Evolutionary conservation across 108 stramenopile genomes (phyloP), one percentile per base, ranked within the genome.

Genomic region (Nitzschia inconspicua): DNA sequence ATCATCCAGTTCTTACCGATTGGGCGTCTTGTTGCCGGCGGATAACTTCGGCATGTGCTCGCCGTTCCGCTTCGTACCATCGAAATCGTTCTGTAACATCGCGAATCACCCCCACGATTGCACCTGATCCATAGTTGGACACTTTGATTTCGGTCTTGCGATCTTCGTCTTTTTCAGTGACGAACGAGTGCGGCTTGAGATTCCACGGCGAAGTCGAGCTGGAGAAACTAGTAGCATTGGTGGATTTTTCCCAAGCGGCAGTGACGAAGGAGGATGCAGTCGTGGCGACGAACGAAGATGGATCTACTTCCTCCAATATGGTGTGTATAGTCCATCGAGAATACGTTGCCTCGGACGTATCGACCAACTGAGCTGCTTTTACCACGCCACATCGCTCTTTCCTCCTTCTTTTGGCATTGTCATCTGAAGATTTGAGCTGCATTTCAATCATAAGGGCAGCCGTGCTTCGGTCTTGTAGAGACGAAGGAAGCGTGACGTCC

Each of bases 11-110:
- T 10, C 48, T 70, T 31, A 57, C 69, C 41, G 71, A 31, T 37
- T 74, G 60, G 36, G 73, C 67, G 23, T 76, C 75, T 61, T 60
- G 44, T 36, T 60, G 58, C 36, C 68, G 50, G 10, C 35, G 63
- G 55, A 54, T 25, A 11, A 34, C 35, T 50, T 66, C 64, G 11
- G 34, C 22, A 20, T 52, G 44, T 2, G 53, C 63, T 58, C 35
- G 64, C 41, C 51, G 56, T 53, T 76, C 75, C 6, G 75, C 75
- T 43, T 69, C 75, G 40, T 65, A 85, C 22, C 79, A 61, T n/a
- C 60, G 57, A 37, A 70, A 77, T 11, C 84, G 71, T 49, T 85
- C 88, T 8, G 83, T 72, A 8, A 84, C 72, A 70, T 89, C 84
- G 36, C 84, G 73, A 16, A 89, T 44, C 11, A 83, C 63, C 37